These are phyloP conservation scores for Psilocybe sp. DNA, from an alignment of 768 basidiomycete genomes.

Conservation along the genomic window DNA sequence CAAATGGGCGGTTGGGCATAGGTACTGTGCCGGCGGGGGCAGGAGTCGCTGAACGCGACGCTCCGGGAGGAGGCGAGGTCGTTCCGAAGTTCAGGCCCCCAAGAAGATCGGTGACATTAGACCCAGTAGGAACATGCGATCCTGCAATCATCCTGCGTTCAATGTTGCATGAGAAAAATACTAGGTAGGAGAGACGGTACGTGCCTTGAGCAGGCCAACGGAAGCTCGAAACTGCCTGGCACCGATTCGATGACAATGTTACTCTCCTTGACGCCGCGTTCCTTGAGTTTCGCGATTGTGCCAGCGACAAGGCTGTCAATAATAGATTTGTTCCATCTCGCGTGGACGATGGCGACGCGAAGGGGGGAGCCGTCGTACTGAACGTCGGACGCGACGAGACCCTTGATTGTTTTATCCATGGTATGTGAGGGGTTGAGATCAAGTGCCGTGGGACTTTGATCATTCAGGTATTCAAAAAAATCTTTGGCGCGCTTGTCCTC, in stretches of 20 bases:
- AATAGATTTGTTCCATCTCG: conserved; percentile 90
- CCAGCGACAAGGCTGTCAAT: conserved; percentile 85
- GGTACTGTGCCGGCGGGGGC: conserved; percentile 33
- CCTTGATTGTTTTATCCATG: conserved; percentile 73
- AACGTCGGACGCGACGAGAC: conserved; percentile 56
- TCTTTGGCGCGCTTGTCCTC: conserved; percentile 10
- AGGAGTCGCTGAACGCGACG: conserved; percentile 53
- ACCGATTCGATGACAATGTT: conserved; percentile 92
- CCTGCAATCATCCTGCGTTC: conserved; percentile 80
- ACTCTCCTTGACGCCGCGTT: conserved; percentile 80
- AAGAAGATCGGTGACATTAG: conserved; percentile 79
- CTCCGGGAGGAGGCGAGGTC: conserved; percentile 25
- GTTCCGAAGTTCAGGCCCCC: conserved; percentile 52
- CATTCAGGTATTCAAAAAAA: conserved; percentile 22
- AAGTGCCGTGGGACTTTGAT: conserved; percentile 30
- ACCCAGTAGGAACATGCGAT: conserved; percentile 76
- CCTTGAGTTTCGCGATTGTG: conserved; percentile 74
- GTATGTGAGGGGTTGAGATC: conserved; percentile 19
- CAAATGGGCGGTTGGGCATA: conserved; percentile 68
- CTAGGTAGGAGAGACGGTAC: neutral
- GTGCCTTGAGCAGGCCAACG: conserved; percentile 82
- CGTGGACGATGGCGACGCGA: conserved; percentile 91
- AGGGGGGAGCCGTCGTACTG: conserved; percentile 77
- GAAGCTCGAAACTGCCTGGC: conserved; percentile 94
- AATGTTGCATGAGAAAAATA: conserved; percentile 5